Evolutionary conservation across 805 yeast genomes (phyloP).

Genomic region (Yarrowia keelungensis): DNA sequence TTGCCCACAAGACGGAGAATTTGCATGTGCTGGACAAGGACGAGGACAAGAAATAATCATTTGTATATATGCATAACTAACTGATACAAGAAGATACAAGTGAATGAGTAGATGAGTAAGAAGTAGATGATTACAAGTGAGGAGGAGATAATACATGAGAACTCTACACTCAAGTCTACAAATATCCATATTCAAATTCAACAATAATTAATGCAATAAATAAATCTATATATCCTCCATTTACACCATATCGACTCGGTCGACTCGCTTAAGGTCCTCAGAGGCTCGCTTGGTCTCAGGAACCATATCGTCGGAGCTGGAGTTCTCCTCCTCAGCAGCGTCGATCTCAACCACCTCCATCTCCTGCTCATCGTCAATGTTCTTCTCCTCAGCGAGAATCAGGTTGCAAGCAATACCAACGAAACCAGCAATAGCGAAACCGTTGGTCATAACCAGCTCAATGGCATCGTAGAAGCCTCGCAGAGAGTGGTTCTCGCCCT

Average conservation of each 20-base stretch:
- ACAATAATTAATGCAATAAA: constrained; percentile 33
- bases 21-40: constrained; percentile 36
- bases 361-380: constrained; percentile 37
- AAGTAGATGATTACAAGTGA: too few relatives aligned
- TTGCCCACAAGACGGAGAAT: constrained; percentile 31
- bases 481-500: constrained; percentile 62
- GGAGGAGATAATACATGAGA: too few relatives aligned
- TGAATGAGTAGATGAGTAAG: too few relatives aligned
- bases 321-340: constrained; percentile 21
- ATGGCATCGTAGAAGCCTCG: constrained; percentile 73
- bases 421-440: constrained; percentile 74
- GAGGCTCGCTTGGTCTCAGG: constrained; percentile 30
- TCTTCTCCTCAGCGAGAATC: constrained; percentile 62
- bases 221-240: constrained; percentile 3
- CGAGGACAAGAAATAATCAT: constrained; percentile 2
- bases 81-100: not conserved
- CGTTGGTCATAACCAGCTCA: constrained; percentile 72
- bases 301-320: constrained; percentile 21
- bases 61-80: constrained; percentile 35
- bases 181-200: not conserved
- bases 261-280: constrained; percentile 9
- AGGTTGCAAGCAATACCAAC: constrained; percentile 67
- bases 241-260: constrained; percentile 11
- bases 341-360: constrained; percentile 31
- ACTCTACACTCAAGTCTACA: too few relatives aligned